Percentiles rank a stretch among this genome's conserved stretches.
These are phyloP conservation scores for Pyrus hybrid DNA, from an alignment of 331 rosid genomes.

Conservation along the genomic window DNA sequence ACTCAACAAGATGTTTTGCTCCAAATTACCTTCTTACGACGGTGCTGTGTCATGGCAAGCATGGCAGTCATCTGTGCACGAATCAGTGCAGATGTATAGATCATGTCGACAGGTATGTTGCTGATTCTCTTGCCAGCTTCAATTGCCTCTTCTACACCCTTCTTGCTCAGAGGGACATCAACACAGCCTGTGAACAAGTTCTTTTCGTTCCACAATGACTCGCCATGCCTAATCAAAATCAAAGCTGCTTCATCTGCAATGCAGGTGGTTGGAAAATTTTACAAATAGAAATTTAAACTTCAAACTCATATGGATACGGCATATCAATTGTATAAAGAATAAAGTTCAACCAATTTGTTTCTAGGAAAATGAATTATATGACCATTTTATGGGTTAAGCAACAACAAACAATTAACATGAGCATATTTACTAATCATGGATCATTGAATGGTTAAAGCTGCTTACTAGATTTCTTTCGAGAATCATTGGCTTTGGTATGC, in stretches of 20 bases:
- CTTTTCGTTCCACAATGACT: constrained; percentile 93
- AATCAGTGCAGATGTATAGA: constrained; percentile 88
- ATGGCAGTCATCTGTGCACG: constrained; percentile 99
- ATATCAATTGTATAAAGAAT: not conserved
- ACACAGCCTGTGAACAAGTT: constrained; percentile 98
- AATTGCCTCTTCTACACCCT: constrained; percentile 95
- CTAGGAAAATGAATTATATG: not conserved
- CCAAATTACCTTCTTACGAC: constrained; percentile 69
- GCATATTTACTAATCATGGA: not conserved
- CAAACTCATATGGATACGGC: not conserved
- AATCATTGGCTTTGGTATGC: constrained; percentile 35
- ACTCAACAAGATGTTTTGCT: not conserved
- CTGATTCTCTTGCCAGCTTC: constrained; percentile 99
- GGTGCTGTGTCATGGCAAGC: constrained; percentile 99
- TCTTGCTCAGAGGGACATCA: constrained; percentile 89
- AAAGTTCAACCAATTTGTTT: not conserved
- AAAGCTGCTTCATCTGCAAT: constrained; percentile 85
- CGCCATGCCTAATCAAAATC: constrained; percentile 93
- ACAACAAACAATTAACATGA: not conserved
- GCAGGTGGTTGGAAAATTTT: constrained; percentile 9
- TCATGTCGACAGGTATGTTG: constrained; percentile 87
- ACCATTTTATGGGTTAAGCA: not conserved
- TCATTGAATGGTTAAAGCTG: constrained; percentile 1
- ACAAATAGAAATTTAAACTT: constrained; percentile 1
- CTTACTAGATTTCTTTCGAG: constrained; percentile 73